These are phyloP conservation scores for Acacia confusa DNA, from an alignment of 306 rosid genomes.

Conservation along the genomic window DNA sequence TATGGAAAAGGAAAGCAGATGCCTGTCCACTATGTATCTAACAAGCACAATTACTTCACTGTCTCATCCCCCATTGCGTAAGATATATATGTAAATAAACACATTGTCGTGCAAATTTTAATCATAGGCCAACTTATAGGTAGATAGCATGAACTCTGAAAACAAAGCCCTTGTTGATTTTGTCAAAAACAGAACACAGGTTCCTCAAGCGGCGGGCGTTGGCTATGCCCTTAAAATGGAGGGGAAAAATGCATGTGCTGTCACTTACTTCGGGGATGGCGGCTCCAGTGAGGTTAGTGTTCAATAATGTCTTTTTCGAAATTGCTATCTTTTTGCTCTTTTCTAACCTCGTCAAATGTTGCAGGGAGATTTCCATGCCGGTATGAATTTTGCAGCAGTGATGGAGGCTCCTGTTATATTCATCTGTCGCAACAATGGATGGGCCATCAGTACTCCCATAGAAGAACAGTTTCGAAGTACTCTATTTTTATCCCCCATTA, in stretches of 20 bases:
- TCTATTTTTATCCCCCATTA: background rate
- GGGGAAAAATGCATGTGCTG: slow-evolving; percentile 55
- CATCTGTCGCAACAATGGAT: slow-evolving; percentile 59
- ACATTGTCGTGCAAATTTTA: background rate
- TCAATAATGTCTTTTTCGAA: slow-evolving; percentile 10
- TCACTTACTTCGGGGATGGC: slow-evolving; percentile 67
- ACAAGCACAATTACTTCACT: slow-evolving; percentile 60
- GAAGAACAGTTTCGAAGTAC: slow-evolving; percentile 65
- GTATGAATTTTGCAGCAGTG: slow-evolving; percentile 61
- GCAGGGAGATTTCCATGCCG: slow-evolving; percentile 74
- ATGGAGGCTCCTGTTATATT: slow-evolving; percentile 58
- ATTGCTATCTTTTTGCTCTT: background rate
- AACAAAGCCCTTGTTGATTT: slow-evolving; percentile 19
- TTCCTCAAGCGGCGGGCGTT: slow-evolving; percentile 76
- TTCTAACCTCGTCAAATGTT: slow-evolving; percentile 18
- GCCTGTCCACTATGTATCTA: slow-evolving; percentile 81
- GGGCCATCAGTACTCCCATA: slow-evolving; percentile 63
- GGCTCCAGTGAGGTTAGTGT: slow-evolving; percentile 59
- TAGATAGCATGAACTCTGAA: slow-evolving; percentile 15
- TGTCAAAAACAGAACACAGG: slow-evolving; percentile 57
- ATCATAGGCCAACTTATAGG: background rate
- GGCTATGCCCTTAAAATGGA: slow-evolving; percentile 79
- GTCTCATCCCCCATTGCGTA: slow-evolving; percentile 80
- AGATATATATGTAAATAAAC: slow-evolving; percentile 30
- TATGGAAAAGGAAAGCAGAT: slow-evolving; percentile 71